These are phyloP conservation scores for Metrosideros polymorpha DNA, from an alignment of 441 rosid species.

Conservation along the genomic window DNA sequence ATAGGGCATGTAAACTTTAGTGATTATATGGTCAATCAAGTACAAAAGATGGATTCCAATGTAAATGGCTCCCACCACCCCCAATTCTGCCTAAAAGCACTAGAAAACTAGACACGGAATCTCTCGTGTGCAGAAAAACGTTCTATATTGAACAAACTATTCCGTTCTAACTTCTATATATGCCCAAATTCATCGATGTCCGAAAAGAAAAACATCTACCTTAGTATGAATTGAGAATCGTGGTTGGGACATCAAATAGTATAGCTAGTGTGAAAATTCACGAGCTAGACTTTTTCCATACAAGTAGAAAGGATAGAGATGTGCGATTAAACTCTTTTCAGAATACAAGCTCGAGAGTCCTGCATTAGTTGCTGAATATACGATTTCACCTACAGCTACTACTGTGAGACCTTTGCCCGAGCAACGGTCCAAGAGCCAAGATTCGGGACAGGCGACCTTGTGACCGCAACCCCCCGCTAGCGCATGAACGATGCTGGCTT, in stretches of 20 bases:
- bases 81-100: not conserved
- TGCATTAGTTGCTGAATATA: not conserved
- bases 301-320: not conserved
- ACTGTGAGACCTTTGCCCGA: not conserved
- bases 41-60: not conserved
- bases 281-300: rapidly evolving
- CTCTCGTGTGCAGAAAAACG: not conserved
- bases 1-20: not conserved
- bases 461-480: not conserved
- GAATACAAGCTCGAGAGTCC: not conserved
- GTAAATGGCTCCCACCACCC: not conserved
- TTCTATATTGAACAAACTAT: not conserved
- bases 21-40: not conserved
- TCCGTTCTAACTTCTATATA: not conserved
- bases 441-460: not conserved
- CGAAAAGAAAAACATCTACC: not conserved
- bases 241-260: not conserved
- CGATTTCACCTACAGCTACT: not conserved
- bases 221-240: not conserved
- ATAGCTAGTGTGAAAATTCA: not conserved
- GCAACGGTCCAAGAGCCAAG: not conserved
- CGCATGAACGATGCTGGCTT: not conserved
- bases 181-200: too few species aligned
- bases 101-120: not conserved
- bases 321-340: not conserved